Percentiles rank a stretch among this genome's conserved stretches.
phyloP scores from a whole-genome alignment of 805 yeast species.

The Priceomyces melissophilus region DNA sequence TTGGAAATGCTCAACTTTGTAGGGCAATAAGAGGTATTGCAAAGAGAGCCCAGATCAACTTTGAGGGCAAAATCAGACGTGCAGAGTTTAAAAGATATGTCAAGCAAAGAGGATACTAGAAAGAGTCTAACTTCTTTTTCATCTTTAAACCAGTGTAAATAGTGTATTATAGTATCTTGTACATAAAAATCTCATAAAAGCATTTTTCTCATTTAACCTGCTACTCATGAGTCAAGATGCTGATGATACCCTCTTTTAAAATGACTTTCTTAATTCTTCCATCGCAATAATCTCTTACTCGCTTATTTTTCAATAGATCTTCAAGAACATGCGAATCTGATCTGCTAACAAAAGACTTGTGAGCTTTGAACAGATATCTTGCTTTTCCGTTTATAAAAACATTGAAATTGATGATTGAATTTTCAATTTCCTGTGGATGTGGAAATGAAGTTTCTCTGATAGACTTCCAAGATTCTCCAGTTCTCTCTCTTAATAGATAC shows the following conservation, averaged over 20 bases:
- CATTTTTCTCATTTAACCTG: not conserved
- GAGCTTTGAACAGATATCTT: conserved; percentile 43
- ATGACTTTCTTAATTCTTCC: conserved; percentile 51
- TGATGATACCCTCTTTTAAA: conserved; percentile 47
- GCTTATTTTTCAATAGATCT: conserved; percentile 27
- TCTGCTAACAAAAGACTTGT: conserved; percentile 32
- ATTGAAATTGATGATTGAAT: conserved; percentile 42
- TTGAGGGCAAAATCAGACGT: conserved; percentile 37
- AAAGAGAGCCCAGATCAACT: conserved; percentile 31
- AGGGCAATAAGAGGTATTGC: conserved; percentile 32
- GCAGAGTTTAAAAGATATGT: conserved; percentile 31
- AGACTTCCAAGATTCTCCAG: conserved; percentile 38
- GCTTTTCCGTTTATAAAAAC: conserved; percentile 75
- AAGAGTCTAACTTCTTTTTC: not conserved
- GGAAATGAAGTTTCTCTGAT: conserved; percentile 72
- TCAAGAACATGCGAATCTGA: conserved; percentile 34
- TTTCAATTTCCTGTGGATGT: conserved; percentile 33
- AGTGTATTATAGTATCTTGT: conserved; percentile 7
- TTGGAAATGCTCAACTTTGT: conserved; percentile 29
- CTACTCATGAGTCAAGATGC: conserved; percentile 32
- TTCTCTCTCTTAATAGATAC: conserved; percentile 42
- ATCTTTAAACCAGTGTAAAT: conserved; percentile 7
- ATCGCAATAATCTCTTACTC: conserved; percentile 40
- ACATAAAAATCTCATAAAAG: conserved; percentile 7
- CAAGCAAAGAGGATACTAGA: conserved; percentile 29